These are phyloP conservation scores for Trichosporon asahii DNA, from an alignment of 1,284 basidiomycete species.

Conservation along the genomic window DNA sequence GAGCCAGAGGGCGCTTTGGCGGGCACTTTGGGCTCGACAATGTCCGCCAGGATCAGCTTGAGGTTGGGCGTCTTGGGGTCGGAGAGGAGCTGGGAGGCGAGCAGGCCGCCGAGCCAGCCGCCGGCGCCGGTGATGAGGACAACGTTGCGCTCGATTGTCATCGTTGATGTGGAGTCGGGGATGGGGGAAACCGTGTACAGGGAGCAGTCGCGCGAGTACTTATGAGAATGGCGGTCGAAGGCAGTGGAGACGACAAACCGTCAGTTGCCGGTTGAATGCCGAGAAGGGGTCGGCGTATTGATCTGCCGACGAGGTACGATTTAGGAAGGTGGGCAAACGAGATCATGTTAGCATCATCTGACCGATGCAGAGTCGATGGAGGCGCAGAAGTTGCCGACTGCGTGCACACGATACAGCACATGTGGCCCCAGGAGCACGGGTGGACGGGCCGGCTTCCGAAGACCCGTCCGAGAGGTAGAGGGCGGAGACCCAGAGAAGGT, in stretches of 20 bases:
- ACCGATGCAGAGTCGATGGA: too few species aligned
- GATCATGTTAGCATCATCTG: too few species aligned
- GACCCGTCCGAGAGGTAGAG: too few species aligned
- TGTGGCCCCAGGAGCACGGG: too few species aligned
- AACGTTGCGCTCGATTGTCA: slow-evolving; percentile 32
- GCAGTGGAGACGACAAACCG: neutral
- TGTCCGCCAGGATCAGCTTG: slow-evolving; percentile 49
- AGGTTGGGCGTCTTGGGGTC: slow-evolving; percentile 45
- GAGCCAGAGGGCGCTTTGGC: slow-evolving; percentile 40
- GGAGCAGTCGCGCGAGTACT: too few species aligned
- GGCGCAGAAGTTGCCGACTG: too few species aligned
- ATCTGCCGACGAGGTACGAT: neutral
- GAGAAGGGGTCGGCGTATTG: neutral
- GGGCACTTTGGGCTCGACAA: slow-evolving; percentile 56
- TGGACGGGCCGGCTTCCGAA: too few species aligned
- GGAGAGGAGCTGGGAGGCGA: slow-evolving; percentile 39
- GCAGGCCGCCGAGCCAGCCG: slow-evolving; percentile 48
- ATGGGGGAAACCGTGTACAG: neutral
- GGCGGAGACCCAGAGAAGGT: too few species aligned
- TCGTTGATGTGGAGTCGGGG: slow-evolving; percentile 1
- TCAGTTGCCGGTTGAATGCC: neutral
- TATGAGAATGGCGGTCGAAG: too few species aligned
- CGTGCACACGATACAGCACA: too few species aligned
- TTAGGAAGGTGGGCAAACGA: neutral
- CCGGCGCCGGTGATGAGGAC: slow-evolving; percentile 47